Conservation (phyloP, 208 protist genomes). For the Lotmaria passim region DNA sequence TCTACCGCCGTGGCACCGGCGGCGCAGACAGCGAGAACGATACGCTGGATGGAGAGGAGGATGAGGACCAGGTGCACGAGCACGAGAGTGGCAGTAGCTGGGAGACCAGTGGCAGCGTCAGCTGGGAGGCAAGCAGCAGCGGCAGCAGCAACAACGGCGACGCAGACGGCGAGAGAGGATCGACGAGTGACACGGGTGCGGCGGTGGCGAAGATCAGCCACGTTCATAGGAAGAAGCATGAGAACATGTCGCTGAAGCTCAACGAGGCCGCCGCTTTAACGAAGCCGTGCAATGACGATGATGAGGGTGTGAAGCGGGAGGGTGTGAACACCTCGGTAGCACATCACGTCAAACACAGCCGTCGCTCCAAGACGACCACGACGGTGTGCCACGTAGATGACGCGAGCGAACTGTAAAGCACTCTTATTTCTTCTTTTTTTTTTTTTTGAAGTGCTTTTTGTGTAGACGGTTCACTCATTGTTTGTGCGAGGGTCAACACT, state of each 20-base stretch:
- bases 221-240: background rate
- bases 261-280: background rate
- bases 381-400: constrained; percentile 12
- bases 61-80: background rate
- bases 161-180: background rate
- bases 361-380: constrained; percentile 19
- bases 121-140: constrained; percentile 4
- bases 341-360: constrained; percentile 21
- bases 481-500: too few species aligned
- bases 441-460: too few species aligned
- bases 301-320: constrained; percentile 14
- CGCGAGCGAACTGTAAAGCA: background rate
- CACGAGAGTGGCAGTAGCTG: constrained; percentile 18
- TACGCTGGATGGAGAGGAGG: background rate
- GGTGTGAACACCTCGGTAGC: constrained; percentile 1
- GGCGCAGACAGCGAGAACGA: constrained; percentile 1
- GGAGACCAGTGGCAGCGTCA: constrained; percentile 23
- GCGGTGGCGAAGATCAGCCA: background rate
- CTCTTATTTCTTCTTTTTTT: too few species aligned
- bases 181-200: background rate
- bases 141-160: background rate
- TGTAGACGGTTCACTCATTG: too few species aligned
- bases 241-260: background rate
- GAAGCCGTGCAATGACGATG: constrained; percentile 18
- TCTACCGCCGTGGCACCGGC: constrained; percentile 50